Evolutionary conservation across 768 basidiomycete genomes (phyloP).

Genomic region (Suillus subluteus): DNA sequence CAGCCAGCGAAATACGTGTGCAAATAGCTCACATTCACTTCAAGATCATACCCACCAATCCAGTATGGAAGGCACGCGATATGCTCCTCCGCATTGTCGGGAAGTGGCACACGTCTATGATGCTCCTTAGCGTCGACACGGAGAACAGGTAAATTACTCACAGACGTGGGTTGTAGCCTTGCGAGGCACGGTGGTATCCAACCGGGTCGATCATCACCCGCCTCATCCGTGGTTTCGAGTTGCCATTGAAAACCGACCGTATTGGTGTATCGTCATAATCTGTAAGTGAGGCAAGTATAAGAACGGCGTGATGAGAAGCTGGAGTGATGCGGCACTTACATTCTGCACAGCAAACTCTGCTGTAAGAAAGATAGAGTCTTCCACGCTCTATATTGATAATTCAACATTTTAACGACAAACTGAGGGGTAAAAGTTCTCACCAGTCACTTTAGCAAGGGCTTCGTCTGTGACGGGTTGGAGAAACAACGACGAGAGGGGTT

Average conservation of each 20-base stretch:
- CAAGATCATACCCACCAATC: conserved; percentile 7
- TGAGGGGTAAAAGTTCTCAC: background rate
- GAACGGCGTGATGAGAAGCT: background rate
- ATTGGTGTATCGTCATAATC: background rate
- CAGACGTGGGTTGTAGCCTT: conserved; percentile 5
- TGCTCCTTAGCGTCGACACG: background rate
- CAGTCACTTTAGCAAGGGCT: background rate
- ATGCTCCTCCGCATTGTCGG: background rate
- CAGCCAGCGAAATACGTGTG: background rate
- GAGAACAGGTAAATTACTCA: background rate
- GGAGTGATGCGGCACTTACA: background rate
- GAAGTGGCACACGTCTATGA: background rate
- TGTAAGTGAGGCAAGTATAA: background rate
- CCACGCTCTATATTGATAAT: background rate
- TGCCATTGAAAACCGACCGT: background rate
- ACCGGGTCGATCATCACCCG: conserved; percentile 6
- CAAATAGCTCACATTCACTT: background rate
- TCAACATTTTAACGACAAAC: background rate
- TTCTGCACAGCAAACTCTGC: conserved; percentile 2
- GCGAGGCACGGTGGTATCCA: background rate
- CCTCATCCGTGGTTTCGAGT: background rate
- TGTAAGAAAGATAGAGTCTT: conserved; percentile 7
- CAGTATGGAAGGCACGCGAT: conserved; percentile 1
- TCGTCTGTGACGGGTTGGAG: conserved; percentile 3
- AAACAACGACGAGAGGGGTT: background rate